Evolutionary conservation across 139 green algal genomes (phyloP).

Genomic region (Chlamydomonas sphaeroides): DNA sequence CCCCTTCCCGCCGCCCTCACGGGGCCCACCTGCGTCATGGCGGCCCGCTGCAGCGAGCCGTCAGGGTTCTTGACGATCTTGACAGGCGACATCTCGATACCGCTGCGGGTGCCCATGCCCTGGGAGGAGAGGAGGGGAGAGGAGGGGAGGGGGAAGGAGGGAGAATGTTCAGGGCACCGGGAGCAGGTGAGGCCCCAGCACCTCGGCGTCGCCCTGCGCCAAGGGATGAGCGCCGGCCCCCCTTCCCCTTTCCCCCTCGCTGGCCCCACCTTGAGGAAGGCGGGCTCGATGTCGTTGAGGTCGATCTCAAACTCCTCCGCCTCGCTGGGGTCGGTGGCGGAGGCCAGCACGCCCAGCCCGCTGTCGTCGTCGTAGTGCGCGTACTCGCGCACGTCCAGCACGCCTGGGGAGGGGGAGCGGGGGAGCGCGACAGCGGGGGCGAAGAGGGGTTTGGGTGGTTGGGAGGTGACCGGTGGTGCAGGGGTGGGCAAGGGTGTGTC

Average conservation of each 20-base stretch:
- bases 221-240: too few relatives aligned
- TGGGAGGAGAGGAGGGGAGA: neutral
- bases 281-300: conserved; percentile 95
- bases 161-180: too few relatives aligned
- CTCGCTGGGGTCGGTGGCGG: conserved; percentile 53
- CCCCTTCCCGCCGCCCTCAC: too few relatives aligned
- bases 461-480: too few relatives aligned
- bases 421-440: too few relatives aligned
- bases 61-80: conserved; percentile 99
- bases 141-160: too few relatives aligned
- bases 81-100: conserved; percentile 89
- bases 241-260: too few relatives aligned
- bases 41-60: conserved; percentile 93
- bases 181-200: too few relatives aligned
- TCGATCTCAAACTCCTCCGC: conserved; percentile 99
- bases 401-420: conserved; percentile 55
- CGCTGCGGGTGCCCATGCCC: conserved; percentile 43
- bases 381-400: conserved; percentile 91
- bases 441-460: too few relatives aligned
- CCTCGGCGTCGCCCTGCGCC: too few relatives aligned
- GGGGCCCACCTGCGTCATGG: conserved; percentile 94
- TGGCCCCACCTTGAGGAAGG: conserved; percentile 89
- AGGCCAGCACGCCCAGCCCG: conserved; percentile 57
- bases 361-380: conserved; percentile 91
- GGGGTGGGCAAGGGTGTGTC: too few relatives aligned